Conservation (phyloP, 2,329 filamentous ascomycete genomes). For the Trichoderma hamatum region DNA sequence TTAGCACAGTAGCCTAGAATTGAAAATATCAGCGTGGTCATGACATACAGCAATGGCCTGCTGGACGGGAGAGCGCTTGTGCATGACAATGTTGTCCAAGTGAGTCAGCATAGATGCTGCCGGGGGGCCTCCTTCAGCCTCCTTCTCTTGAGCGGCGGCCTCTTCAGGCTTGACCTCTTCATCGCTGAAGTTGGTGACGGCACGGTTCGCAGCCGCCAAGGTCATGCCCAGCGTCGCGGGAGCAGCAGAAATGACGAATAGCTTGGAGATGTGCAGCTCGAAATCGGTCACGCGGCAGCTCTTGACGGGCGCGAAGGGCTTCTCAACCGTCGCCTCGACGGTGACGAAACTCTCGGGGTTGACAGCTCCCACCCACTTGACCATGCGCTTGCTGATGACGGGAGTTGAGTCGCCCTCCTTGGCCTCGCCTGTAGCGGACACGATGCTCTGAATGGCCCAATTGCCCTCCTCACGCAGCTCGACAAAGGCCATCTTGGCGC, state of each 20-base stretch:
- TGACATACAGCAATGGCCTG: slow-evolving; percentile 74
- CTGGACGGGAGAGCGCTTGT: slow-evolving; percentile 88
- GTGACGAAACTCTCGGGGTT: slow-evolving; percentile 80
- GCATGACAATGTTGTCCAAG: slow-evolving; percentile 89
- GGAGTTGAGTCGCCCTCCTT: slow-evolving; percentile 37
- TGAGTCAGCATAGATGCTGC: slow-evolving; percentile 79
- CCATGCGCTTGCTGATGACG: slow-evolving; percentile 78
- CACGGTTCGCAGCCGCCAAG: slow-evolving; percentile 57
- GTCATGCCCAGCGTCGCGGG: slow-evolving; percentile 61
- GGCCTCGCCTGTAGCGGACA: slow-evolving; percentile 66
- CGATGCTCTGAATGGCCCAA: slow-evolving; percentile 78
- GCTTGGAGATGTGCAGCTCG: slow-evolving; percentile 87
- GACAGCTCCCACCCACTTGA: slow-evolving; percentile 81
- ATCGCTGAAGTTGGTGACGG: slow-evolving; percentile 62
- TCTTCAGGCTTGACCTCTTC: slow-evolving; percentile 48
- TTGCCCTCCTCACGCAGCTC: slow-evolving; percentile 73
- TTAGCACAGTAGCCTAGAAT: neutral
- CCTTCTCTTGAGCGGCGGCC: slow-evolving; percentile 43
- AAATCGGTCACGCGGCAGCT: slow-evolving; percentile 77
- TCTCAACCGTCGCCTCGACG: slow-evolving; percentile 79
- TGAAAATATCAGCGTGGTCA: slow-evolving; percentile 32
- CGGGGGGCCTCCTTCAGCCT: slow-evolving; percentile 47
- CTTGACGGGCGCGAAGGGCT: slow-evolving; percentile 84
- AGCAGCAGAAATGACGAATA: slow-evolving; percentile 72
- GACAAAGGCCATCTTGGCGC: slow-evolving; percentile 81